Evolutionary conservation across 208 protist genomes (phyloP), one percentile per base, ranked within the genome.

Genomic region (Leishmania mexicana): DNA sequence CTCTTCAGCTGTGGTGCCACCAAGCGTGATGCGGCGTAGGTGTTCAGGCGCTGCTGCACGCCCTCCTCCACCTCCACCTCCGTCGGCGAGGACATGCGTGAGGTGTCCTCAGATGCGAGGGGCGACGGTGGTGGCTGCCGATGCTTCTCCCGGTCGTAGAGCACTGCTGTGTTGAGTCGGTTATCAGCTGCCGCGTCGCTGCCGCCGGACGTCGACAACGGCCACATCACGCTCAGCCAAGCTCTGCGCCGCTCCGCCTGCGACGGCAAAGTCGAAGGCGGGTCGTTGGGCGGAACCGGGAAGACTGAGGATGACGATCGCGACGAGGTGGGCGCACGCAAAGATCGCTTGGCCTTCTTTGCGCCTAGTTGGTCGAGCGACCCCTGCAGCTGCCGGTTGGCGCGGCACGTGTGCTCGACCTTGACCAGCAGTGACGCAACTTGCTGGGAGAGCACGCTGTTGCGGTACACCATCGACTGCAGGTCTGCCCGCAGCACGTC

Each of bases 401-500:
- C 78, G 13, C 78, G 73, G 17, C 38, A 47, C 0, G 67, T 77
- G 35, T 57, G 35, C 78, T 96, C 88, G 4, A 90, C 80, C 70
- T 88, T 87, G 42, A 91, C 89, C 10, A 96, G 78, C 35, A 96
- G 82, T 10, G 93, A 96, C 40, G 87, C 82, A 38, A 96, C 83
- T 58, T 96, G 93, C 79, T 96, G 91, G 0, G 89, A 88, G n/a
- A 96, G 87, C 3, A 96, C 90, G 45, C 76, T 75, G 83, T 95
- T 96, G n/a, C 91, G 89, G 73, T 90, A 96, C 31, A 81, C 80
- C 82, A 96, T 70, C 21, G 89, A 81, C 84, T 94, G 87, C 72
- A 89, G 86, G 60, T 96, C 93, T 13, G 74, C 75, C 5, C 89
- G 86, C 19, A 95, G 78, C 17, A 81, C 82, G n/a, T 85, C 82